Evolutionary conservation across 768 basidiomycete genomes (phyloP), one percentile per base, ranked within the genome.

Genomic region (Podaxis sp.): DNA sequence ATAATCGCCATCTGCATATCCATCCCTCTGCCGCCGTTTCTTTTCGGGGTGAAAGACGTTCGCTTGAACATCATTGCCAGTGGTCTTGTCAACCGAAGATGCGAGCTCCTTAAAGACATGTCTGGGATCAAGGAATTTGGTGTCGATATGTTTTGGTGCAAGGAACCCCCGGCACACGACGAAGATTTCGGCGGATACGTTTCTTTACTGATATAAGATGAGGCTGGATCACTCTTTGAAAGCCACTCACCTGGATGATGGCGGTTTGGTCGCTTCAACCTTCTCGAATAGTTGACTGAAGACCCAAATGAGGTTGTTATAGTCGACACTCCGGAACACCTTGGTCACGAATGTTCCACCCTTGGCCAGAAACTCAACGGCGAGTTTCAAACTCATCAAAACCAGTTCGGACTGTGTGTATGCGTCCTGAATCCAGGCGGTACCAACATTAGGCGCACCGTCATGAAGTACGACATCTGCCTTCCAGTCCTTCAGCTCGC

Each of bases 161-260:
- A 93, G 84, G 78, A 94, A 99, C 62, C 93, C 93, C 61, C 89
- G 90, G 75, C 97, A 99, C 55, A 98, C 93, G 68, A 99, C 97
- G 82, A 99, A 99, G 72, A 99, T 99, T 77, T 99, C 97, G 12
- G 97, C 97, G 49, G 97, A 99, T 49, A 99, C 97, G 78, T 96
- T 98, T 79, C 96, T 96, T 67, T 12, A 41, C 38, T 56, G 41
- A 44, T 22, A n/a, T 36, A 36, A 58, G 49, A 58, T 44, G 33
- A 44, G 54, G 7, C 12, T 36, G 54, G 30, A 60, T 36, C 17
- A 38, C 52, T 44, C 22, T 44, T 36, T 7, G 44, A 38, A n/a
- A 51, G 28, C 51, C 22, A 64, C 76, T 69, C 64, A 95, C 93
- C 95, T 87, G 24, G 97, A 99, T 40, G 95, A 96, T 8, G 97